These are phyloP conservation scores for Phialophora macrospora DNA, from an alignment of 2,329 filamentous ascomycete species.

Conservation along the genomic window DNA sequence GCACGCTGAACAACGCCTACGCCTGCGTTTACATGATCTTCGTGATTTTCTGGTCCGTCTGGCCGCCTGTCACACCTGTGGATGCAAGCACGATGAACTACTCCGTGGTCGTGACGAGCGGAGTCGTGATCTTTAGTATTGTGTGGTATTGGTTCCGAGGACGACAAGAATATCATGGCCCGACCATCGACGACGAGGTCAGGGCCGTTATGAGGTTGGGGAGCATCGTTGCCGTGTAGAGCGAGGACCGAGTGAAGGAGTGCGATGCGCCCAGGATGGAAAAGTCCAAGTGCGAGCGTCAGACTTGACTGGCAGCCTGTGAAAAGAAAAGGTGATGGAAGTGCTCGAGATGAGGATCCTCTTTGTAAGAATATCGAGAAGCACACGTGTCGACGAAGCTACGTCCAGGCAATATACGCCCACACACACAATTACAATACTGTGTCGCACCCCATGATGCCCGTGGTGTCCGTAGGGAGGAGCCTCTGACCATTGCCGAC, in stretches of 20 bases:
- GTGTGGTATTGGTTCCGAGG: slow-evolving; percentile 55
- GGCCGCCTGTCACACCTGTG: slow-evolving; percentile 48
- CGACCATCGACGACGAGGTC: slow-evolving; percentile 45
- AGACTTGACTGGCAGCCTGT: neutral
- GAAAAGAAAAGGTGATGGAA: neutral
- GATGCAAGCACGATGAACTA: slow-evolving; percentile 55
- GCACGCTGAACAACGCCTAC: slow-evolving; percentile 61
- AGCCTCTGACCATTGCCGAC: no score
- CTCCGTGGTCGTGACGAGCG: slow-evolving; percentile 52
- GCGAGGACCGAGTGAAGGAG: no score
- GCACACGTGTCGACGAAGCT: no score
- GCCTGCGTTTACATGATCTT: slow-evolving; percentile 60
- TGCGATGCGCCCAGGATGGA: neutral
- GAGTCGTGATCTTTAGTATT: slow-evolving; percentile 52
- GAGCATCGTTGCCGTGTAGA: slow-evolving; percentile 24
- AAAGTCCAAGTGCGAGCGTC: neutral
- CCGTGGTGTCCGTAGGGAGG: no score
- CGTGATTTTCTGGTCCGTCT: slow-evolving; percentile 63
- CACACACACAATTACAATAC: no score
- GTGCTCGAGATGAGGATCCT: neutral
- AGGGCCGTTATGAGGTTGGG: slow-evolving; percentile 29
- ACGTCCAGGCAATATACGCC: no score
- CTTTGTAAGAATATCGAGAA: no score
- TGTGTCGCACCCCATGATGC: no score
- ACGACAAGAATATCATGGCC: slow-evolving; percentile 54